A percentile compares a stretch with the other conserved stretches of the same genome.
Evolutionary conservation across 768 basidiomycete species (phyloP).

Genomic region (Lanmaoa pseudosensibilis): DNA sequence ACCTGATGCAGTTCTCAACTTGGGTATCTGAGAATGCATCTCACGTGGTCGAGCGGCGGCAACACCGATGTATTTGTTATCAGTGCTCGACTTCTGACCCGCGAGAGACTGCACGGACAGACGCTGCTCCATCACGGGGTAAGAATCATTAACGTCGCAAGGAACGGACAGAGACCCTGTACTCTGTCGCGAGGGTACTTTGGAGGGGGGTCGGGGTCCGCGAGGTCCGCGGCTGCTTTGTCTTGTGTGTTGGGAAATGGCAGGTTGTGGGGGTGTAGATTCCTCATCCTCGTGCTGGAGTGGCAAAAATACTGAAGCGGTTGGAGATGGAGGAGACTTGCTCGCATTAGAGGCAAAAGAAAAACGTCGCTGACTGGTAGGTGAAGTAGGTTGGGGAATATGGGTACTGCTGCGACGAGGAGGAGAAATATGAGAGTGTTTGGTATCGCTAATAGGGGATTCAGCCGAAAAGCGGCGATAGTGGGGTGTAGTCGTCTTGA

Average conservation of each 20-base stretch:
- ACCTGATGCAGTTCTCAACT: constrained; percentile 27
- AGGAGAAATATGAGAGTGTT: constrained; percentile 15
- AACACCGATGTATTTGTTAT: constrained; percentile 1
- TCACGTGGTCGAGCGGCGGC: constrained; percentile 8
- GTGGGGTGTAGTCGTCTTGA: constrained; percentile 22
- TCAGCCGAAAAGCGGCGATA: constrained; percentile 27
- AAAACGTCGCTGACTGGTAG: constrained; percentile 9
- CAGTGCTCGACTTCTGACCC: constrained; percentile 19
- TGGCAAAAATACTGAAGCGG: background rate
- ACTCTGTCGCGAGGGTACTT: constrained; percentile 35
- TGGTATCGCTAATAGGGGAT: constrained; percentile 27
- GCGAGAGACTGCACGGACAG: constrained; percentile 2
- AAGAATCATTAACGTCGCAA: background rate
- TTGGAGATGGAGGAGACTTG: constrained; percentile 13
- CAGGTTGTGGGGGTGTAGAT: background rate
- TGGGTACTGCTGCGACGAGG: constrained; percentile 13
- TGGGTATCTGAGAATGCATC: constrained; percentile 31
- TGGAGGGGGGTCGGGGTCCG: constrained; percentile 42
- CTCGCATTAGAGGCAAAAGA: constrained; percentile 15
- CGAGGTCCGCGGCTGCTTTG: constrained; percentile 40
- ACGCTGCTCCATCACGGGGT: background rate
- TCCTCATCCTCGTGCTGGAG: constrained; percentile 3
- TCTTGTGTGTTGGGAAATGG: constrained; percentile 13
- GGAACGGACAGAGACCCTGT: constrained; percentile 13
- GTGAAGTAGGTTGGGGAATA: constrained; percentile 14